Evolutionary conservation across 2,329 filamentous ascomycete species (phyloP), one percentile per base, ranked within the genome.

Genomic region (Alternaria postmessia): DNA sequence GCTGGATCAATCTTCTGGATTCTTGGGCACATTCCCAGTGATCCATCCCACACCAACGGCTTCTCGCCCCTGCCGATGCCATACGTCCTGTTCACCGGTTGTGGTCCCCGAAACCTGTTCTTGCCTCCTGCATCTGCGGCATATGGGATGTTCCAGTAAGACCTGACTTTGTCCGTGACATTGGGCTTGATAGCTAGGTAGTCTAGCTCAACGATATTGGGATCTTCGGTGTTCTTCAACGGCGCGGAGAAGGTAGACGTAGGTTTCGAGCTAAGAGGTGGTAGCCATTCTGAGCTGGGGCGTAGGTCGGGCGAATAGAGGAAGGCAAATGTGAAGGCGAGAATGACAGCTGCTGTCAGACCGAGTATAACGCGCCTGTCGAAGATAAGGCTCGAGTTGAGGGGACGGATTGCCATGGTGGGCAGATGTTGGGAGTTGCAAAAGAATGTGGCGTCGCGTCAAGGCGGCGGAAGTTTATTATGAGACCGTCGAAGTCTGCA

Each of bases 121-220:
- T 66, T 62, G 11, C 72, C 73, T 22, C 63, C 65, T 16, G 74
- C 69, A 14, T 65, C 68, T 47, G 74, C 72, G 4, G 74, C 74
- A 57, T 75, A 76, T 0, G 74, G 74, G 14, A 76, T 75, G 54
- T 76, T 76, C 74, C 74, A 76, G 47, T 73, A 76, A 22, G 61
- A 67, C 42, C 70, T 65, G 2, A 75, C 67, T 24, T 69, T 65
- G 26, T 74, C 72, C n/a, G 66, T 63, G 46, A 70, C 70, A 43
- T 71, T 69, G 6, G 74, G 71, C 32, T 68, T 68, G 55, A 75
- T 69, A 8, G 68, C 62, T 12, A 76, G 63, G 58, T 76, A 76
- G 58, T 76, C 74, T 30, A 76, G 69, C 38, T 72, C 62, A 44
- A 76, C 65, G 42, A 74, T 65, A 24, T 75, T 65, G 24, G 73